Base-by-base conservation (phyloP, 352 stramenopile species). In the Globisporangium takayamanum region DNA sequence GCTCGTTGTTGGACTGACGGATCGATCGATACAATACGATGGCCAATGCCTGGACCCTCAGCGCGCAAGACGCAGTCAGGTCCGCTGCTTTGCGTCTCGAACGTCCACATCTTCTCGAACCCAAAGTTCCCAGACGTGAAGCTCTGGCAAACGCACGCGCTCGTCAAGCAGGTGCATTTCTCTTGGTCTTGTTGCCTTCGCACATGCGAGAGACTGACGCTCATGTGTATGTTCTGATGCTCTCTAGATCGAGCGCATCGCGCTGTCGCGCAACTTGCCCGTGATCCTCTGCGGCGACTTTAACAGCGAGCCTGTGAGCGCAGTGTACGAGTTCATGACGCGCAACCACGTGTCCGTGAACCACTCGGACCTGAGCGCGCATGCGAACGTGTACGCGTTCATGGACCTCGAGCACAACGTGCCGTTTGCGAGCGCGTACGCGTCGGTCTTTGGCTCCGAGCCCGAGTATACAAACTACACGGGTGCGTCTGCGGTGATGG, bases 61-160 rank as follows among this genome's bases (percentile, higher is more conserved):
- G 64, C 69, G 16, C 67, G 77, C 28, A 85, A 80, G 56, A 62
- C 70, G n/a, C 73, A 76, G 51, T 78, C 67, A 25, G 87, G 64
- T 2, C 74, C 74, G 44, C 74, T 96, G 57, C 70, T 99, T 12
- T 99, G 95, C 68, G 85, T 99, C 58, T 80, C 94, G 1, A 99
- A 99, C 65, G 98, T 98, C 4, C 97, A 99, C 80, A 84, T 99
- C 28, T 99, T 99, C 67, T 98, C 92, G 50, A 98, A 99, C 73
- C 97, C 97, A 50, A 97, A 99, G 67, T 98, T 97, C 62, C 92
- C 93, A 16, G 97, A 99, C 73, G 96, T 99, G 42, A 99, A 99
- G 78, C 84, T 99, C 28, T 99, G 97, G 96, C 97, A 99, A 73
- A 89, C 87, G 33, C 80, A 87, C 49, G 83, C 88, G 52, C 72